phyloP scores from a whole-genome alignment of 345 rosid genomes.

The Rhodamnia rubescens region DNA sequence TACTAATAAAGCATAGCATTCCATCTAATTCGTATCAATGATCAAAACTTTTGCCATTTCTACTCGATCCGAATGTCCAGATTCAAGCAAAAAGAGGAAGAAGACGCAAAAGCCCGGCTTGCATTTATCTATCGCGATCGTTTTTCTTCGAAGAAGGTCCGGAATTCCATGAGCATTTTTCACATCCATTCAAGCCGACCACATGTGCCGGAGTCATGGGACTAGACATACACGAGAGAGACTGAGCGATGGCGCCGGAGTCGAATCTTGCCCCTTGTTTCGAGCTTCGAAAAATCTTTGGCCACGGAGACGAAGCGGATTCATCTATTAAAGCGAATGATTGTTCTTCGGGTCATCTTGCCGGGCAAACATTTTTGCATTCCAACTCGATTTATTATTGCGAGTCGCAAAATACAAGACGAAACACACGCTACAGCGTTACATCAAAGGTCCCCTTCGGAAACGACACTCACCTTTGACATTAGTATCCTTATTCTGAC shows the following conservation, averaged over 20 bases:
- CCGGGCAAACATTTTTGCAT: neutral
- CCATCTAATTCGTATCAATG: neutral
- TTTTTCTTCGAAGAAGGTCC: neutral
- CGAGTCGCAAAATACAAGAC: neutral
- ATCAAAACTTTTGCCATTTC: too few relatives aligned
- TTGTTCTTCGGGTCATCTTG: neutral
- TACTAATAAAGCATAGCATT: neutral
- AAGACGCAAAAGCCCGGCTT: too few relatives aligned
- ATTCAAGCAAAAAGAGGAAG: too few relatives aligned
- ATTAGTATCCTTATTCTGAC: neutral
- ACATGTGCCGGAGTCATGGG: neutral
- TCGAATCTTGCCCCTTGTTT: neutral
- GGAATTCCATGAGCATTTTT: neutral
- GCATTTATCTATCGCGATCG: neutral
- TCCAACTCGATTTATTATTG: neutral
- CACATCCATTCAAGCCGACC: neutral
- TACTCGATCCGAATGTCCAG: too few relatives aligned
- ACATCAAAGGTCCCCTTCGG: neutral
- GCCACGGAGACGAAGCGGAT: neutral
- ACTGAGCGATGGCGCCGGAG: neutral
- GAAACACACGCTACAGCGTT: neutral
- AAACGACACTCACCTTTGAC: neutral
- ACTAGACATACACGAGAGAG: neutral
- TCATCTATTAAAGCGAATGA: neutral
- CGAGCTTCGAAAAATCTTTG: neutral